Base-by-base conservation (phyloP, 805 yeast species). In the Myxozyma kluyveri region DNA sequence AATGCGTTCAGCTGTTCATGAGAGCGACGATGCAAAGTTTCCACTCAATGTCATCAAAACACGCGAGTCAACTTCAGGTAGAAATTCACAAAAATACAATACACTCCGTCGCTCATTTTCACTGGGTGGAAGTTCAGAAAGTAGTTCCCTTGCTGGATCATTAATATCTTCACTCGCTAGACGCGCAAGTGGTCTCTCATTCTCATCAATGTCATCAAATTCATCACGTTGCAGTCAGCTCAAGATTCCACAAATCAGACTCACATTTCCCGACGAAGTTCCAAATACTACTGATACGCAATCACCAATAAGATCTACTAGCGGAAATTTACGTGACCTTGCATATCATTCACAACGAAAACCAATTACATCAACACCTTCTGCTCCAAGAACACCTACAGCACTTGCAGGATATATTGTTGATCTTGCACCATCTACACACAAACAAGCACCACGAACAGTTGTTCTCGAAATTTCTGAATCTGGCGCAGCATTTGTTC, bases 401-500 rank as follows among this genome's bases (percentile, higher is more conserved):
- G 27, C 7, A 33, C 18, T 10, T 42, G 26, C 38, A 9, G 18
- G 39, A 6, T 17, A 36, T n/a, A 12, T 18, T 7, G 21, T 33
- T 2, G 26, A 19, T 2, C 32, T 32, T 6, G 2, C 41, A 5
- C 31, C 24, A 9, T 35, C 12, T 14, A n/a, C 32, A 4, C 19
- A 10, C 10, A 31, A 21, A 33, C 36, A 40, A 22, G 38, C 32
- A 14, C 58, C 58, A 2, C 51, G 58, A 22, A 32, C 38, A 29
- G 58, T 54, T 10, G 48, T 50, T 7, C 55, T 54, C 6, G 42
- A 54, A 22, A 54, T 54, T 26, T 54, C 58, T 2, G 58, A 54
- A 44, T 54, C 58, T 4, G 56, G 56, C 10, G 56, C 54, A 5
- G 58, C 58, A n/a, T 54, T 47, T 37, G 58, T 54, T 10, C 53